A percentile compares a stretch with the other conserved stretches of the same genome.
Evolutionary conservation across 2,329 filamentous ascomycete genomes (phyloP).

Genomic region (Chaetomiaceae sp.): DNA sequence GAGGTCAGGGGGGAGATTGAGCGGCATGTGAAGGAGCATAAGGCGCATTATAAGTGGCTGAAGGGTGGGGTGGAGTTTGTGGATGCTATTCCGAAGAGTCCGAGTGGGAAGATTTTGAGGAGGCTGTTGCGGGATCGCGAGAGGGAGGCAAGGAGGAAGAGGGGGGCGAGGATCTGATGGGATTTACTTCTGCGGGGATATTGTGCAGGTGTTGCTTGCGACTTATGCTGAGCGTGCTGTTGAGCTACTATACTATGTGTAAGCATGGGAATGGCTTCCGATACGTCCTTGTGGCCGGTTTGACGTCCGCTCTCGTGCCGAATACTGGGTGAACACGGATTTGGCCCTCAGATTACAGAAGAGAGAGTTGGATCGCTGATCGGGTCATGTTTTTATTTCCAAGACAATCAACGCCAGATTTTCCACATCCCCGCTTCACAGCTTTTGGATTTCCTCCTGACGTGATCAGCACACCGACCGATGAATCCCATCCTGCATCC

Average conservation of each 20-base stretch:
- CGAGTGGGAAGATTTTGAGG: slow-evolving; percentile 67
- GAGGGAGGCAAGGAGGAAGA: slow-evolving; percentile 57
- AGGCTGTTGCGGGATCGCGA: slow-evolving; percentile 67
- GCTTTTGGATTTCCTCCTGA: not conserved
- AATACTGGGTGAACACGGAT: too few species aligned
- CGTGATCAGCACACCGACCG: slow-evolving; percentile 22
- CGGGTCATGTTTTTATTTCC: too few species aligned
- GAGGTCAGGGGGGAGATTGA: slow-evolving; percentile 46
- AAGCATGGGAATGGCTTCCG: too few species aligned
- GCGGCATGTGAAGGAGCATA: slow-evolving; percentile 58
- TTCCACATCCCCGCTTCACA: too few species aligned
- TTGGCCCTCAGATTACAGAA: too few species aligned
- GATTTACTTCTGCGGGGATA: too few species aligned
- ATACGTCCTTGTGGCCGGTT: too few species aligned
- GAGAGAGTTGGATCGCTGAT: too few species aligned
- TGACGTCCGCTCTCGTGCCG: too few species aligned
- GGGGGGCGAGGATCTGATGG: slow-evolving; percentile 59
- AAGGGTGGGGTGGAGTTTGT: slow-evolving; percentile 58
- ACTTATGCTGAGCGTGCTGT: not conserved
- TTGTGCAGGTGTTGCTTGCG: not conserved
- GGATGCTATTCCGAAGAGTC: slow-evolving; percentile 64
- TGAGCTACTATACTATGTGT: too few species aligned
- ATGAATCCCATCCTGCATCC: slow-evolving; percentile 26
- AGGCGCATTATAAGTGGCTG: slow-evolving; percentile 63
- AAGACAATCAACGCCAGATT: too few species aligned